Evolutionary conservation across 2,329 filamentous ascomycete genomes (phyloP), one percentile per base, ranked within the genome.

Genomic region (Colletotrichum limetticola): DNA sequence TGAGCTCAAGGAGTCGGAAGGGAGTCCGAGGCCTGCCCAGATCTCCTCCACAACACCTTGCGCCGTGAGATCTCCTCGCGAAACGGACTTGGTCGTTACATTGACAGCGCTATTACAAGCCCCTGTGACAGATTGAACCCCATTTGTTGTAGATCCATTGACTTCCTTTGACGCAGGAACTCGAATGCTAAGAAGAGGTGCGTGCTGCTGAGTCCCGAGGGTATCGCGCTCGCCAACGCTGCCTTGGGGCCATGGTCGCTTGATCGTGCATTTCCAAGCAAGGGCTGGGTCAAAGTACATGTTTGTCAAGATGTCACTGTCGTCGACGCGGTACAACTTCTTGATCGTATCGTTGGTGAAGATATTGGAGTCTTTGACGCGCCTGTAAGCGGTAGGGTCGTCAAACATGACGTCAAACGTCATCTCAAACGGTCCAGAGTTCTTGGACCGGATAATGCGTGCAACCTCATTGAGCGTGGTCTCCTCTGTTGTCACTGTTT

Each of bases 331-430:
- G 1, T 83, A 83, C 19, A 84, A 65, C 2, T 63, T 70, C 3
- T 79, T 77, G 1, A 87, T 79, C 0, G 82, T 78, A 26, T 82
- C 77, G 7, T 78, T 75, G 28, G 79, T 80, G 4, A 87, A 77
- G 0, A 85, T 32, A 22, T 81, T 79, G 0, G 83, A 78, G 0
- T 77, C 72, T 66, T 83, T 84, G 16, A 87, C 81, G 12, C 75
- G 70, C 5, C 76, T 32, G 71, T 85, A 88, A 0, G 78, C 76
- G 0, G 76, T 77, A 12, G 75, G 66, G 1, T 80, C 77, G 0
- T 77, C 77, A 76, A 89, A 89, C 69, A 89, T 85, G 57, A 88
- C 81, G 68, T 89, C 87, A 28, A 89, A 82, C 0, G 87, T 89
- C 32, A 89, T 80, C 72, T 89, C 86, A 69, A 82, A 89, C 0